Conservation (phyloP, 345 rosid genomes). For the Brassica nigra region DNA sequence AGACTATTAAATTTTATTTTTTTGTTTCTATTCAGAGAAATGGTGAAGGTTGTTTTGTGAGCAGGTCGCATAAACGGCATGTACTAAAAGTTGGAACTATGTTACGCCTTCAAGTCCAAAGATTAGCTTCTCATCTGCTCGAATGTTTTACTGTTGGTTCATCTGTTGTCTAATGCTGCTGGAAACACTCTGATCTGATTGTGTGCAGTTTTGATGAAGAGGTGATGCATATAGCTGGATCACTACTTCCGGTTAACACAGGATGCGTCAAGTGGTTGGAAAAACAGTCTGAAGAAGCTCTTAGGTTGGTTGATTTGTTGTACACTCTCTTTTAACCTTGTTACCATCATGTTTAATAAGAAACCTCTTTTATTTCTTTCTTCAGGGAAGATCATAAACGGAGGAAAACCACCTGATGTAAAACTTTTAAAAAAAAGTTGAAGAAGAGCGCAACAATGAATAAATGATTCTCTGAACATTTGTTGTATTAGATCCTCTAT, state of each 20-base stretch:
- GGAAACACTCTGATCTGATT: constrained; percentile 18
- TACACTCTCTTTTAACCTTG: background rate
- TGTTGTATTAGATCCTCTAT: too few relatives aligned
- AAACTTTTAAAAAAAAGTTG: too few relatives aligned
- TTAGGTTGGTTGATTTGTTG: constrained; percentile 40
- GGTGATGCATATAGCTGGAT: constrained; percentile 68
- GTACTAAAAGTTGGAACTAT: constrained; percentile 64
- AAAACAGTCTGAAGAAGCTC: constrained; percentile 43
- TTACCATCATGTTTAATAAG: background rate
- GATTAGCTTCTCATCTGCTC: constrained; percentile 18
- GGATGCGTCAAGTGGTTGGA: constrained; percentile 68
- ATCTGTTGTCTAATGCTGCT: background rate
- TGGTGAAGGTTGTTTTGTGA: constrained; percentile 53
- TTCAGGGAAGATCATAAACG: constrained; percentile 43
- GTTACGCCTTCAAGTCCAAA: constrained; percentile 72
- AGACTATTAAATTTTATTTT: too few relatives aligned
- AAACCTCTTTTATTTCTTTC: background rate
- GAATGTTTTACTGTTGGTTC: background rate
- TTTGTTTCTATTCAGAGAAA: constrained; percentile 46
- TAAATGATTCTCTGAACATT: too few relatives aligned
- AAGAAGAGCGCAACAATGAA: too few relatives aligned
- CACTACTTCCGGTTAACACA: constrained; percentile 56
- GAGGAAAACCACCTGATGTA: constrained; percentile 36
- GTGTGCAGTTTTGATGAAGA: constrained; percentile 65
- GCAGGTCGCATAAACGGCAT: constrained; percentile 52